These are phyloP conservation scores for Gracilaria domingensis DNA, from an alignment of 23 red algal species.

Conservation along the genomic window DNA sequence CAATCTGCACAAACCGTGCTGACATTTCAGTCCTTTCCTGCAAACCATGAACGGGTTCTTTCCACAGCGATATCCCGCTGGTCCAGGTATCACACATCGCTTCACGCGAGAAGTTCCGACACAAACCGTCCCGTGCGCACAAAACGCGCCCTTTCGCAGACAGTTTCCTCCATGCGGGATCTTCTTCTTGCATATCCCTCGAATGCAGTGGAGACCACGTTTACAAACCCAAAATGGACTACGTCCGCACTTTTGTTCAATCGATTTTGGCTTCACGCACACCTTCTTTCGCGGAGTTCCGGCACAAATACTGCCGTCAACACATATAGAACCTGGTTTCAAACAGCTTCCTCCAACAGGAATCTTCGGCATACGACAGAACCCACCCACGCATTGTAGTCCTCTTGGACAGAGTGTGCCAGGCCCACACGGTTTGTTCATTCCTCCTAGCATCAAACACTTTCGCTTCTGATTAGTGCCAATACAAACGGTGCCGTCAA, in stretches of 20 bases:
- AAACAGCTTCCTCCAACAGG: not conserved
- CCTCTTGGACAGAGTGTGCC: not conserved
- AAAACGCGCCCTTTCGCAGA: not conserved
- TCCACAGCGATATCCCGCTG: conserved; percentile 18
- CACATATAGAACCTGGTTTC: not conserved
- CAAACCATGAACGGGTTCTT: conserved; percentile 39
- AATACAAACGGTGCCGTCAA: conserved; percentile 11
- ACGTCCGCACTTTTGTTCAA: not conserved
- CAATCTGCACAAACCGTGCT: not conserved
- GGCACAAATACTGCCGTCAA: conserved; percentile 21
- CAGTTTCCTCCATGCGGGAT: conserved; percentile 21
- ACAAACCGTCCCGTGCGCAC: conserved; percentile 29
- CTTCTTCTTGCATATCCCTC: conserved; percentile 8
- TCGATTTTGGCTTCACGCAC: conserved; percentile 31
- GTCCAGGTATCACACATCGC: conserved; percentile 51
- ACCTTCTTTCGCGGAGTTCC: not conserved
- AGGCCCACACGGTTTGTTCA: not conserved
- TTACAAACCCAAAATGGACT: conserved; percentile 23
- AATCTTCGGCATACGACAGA: conserved; percentile 11
- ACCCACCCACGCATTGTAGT: conserved; percentile 23
- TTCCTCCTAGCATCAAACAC: conserved; percentile 27
- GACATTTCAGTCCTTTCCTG: conserved; percentile 21
- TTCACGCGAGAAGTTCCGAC: conserved; percentile 5
- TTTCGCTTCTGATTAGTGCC: not conserved
- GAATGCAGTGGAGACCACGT: not conserved